Evolutionary conservation across 2,329 filamentous ascomycete species (phyloP).

Genomic region (Aspergillus pseudoviridinutans): DNA sequence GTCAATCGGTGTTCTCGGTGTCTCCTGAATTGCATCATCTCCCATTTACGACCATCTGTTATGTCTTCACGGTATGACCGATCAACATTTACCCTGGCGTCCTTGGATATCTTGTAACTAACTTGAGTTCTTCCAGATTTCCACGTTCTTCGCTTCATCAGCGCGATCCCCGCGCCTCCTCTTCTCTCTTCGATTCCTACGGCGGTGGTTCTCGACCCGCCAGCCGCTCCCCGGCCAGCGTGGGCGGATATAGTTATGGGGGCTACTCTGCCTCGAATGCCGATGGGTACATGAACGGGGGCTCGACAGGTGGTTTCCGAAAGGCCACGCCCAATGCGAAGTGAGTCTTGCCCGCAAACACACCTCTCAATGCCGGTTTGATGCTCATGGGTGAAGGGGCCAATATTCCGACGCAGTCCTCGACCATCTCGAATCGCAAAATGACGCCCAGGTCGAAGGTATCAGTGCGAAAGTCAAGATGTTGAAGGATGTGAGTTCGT

Average conservation of each 20-base stretch:
- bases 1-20: neutral
- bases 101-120: neutral
- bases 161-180: conserved; percentile 61
- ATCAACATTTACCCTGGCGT: neutral
- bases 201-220: conserved; percentile 49
- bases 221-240: conserved; percentile 38
- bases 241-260: conserved; percentile 51
- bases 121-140: conserved; percentile 51
- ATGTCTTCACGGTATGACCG: conserved; percentile 36
- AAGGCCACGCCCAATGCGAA: conserved; percentile 68
- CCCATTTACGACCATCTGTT: conserved; percentile 8
- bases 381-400: conserved; percentile 51
- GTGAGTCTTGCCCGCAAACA: conserved; percentile 40
- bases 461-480: conserved; percentile 85
- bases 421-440: conserved; percentile 92
- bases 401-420: conserved; percentile 92
- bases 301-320: conserved; percentile 40
- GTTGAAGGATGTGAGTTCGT: conserved; percentile 72
- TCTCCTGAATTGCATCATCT: neutral
- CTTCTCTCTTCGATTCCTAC: conserved; percentile 73
- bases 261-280: conserved; percentile 25
- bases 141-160: conserved; percentile 66
- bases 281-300: conserved; percentile 22
- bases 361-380: neutral
- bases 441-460: conserved; percentile 84